Conservation (phyloP, 495 filamentous ascomycete genomes). For the Chaetomium fimeti region DNA sequence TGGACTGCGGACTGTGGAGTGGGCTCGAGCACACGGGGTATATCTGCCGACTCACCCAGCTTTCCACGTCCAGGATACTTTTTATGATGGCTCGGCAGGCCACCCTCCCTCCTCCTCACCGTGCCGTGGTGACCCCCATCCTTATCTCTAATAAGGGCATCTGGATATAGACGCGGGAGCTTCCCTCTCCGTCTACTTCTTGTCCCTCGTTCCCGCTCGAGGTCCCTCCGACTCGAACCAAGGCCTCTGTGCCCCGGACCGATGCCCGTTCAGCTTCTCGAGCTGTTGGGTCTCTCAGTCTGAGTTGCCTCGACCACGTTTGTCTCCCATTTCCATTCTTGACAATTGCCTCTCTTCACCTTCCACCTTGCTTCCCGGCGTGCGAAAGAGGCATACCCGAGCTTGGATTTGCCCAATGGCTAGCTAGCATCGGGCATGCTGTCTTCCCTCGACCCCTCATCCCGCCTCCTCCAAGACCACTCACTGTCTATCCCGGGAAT, state of each 20-base stretch:
- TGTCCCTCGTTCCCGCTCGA: slow-evolving; percentile 18
- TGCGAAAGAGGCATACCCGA: slow-evolving; percentile 7
- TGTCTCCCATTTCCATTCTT: slow-evolving; percentile 22
- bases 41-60: slow-evolving; percentile 30
- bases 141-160: slow-evolving; percentile 5
- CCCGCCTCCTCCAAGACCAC: background rate
- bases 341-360: background rate
- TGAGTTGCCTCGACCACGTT: slow-evolving; percentile 24
- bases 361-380: slow-evolving; percentile 7
- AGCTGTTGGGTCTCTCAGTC: slow-evolving; percentile 24
- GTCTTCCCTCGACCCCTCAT: slow-evolving; percentile 10
- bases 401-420: slow-evolving; percentile 22
- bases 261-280: slow-evolving; percentile 23
- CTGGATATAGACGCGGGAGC: slow-evolving; percentile 29
- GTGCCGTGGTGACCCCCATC: slow-evolving; percentile 24
- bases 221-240: slow-evolving; percentile 14
- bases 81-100: slow-evolving; percentile 23
- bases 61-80: slow-evolving; percentile 14
- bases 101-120: slow-evolving; percentile 23
- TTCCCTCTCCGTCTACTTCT: slow-evolving; percentile 22
- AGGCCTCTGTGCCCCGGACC: slow-evolving; percentile 28
- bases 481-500: slow-evolving; percentile 6
- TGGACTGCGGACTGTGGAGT: slow-evolving; percentile 1
- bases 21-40: slow-evolving; percentile 28
- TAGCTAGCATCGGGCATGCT: slow-evolving; percentile 18